phyloP scores from a whole-genome alignment of 2,329 filamentous ascomycete genomes.

The Penicillium sp. region DNA sequence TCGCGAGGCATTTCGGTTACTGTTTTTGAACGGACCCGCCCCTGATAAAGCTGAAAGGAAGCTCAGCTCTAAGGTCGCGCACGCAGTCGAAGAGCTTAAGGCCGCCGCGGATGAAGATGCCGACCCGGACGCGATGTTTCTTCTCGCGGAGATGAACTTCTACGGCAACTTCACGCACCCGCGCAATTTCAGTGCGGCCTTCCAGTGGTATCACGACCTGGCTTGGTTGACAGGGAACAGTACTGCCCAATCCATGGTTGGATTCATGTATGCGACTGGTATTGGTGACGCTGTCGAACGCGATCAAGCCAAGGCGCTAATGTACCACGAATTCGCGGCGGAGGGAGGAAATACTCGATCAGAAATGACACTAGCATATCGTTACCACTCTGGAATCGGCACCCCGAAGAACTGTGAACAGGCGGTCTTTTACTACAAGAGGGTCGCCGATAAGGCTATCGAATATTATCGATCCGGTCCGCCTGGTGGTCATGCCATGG shows the following conservation, averaged over 20 bases:
- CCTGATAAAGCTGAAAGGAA: slow-evolving; percentile 48
- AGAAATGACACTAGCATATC: slow-evolving; percentile 90
- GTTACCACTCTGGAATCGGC: slow-evolving; percentile 82
- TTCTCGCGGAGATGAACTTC: slow-evolving; percentile 94
- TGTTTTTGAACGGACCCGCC: slow-evolving; percentile 67
- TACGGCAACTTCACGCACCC: slow-evolving; percentile 92
- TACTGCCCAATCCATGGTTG: slow-evolving; percentile 94
- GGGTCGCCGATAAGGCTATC: slow-evolving; percentile 90
- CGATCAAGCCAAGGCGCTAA: slow-evolving; percentile 86
- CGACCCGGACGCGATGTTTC: slow-evolving; percentile 78
- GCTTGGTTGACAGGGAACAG: slow-evolving; percentile 79
- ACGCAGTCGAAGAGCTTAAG: slow-evolving; percentile 63
- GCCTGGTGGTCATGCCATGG: slow-evolving; percentile 79
- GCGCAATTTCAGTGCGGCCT: slow-evolving; percentile 76
- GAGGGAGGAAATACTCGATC: slow-evolving; percentile 79
- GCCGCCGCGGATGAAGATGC: slow-evolving; percentile 59
- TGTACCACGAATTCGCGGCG: slow-evolving; percentile 95
- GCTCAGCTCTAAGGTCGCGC: slow-evolving; percentile 50
- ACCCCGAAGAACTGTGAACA: slow-evolving; percentile 83
- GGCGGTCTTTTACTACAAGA: slow-evolving; percentile 86
- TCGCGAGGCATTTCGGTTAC: slow-evolving; percentile 63
- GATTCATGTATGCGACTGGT: slow-evolving; percentile 93
- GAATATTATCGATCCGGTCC: slow-evolving; percentile 85
- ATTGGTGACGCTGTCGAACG: slow-evolving; percentile 77
- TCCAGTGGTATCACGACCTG: slow-evolving; percentile 77